These are phyloP conservation scores for Allium cepa DNA, from an alignment of 106 monocot genomes.

Conservation along the genomic window DNA sequence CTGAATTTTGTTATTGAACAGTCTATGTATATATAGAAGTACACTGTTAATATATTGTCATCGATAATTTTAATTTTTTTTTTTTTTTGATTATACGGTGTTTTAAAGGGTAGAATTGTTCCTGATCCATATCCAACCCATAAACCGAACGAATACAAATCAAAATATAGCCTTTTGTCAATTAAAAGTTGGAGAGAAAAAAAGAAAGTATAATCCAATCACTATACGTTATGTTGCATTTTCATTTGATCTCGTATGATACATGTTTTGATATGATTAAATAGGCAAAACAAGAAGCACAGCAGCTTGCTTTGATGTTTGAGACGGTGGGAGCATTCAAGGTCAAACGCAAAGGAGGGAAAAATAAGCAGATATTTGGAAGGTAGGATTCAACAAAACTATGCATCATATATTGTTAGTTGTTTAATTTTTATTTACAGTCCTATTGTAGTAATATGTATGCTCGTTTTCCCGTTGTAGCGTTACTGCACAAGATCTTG, in stretches of 20 bases:
- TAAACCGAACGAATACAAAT: too few relatives aligned
- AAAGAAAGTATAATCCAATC: too few relatives aligned
- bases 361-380: constrained; percentile 91
- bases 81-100: neutral
- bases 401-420: neutral
- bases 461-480: constrained; percentile 19
- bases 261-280: neutral
- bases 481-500: constrained; percentile 88
- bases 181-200: too few relatives aligned
- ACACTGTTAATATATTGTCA: too few relatives aligned
- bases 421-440: neutral
- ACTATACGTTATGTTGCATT: too few relatives aligned
- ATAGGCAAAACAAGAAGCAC: constrained; percentile 94
- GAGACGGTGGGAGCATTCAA: constrained; percentile 86
- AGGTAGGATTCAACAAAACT: constrained; percentile 36
- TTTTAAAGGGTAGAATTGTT: neutral
- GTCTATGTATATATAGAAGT: too few relatives aligned
- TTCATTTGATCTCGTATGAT: neutral
- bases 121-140: too few relatives aligned
- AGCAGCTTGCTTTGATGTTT: constrained; percentile 75
- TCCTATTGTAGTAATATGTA: neutral
- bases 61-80: neutral
- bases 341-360: constrained; percentile 79
- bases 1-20: too few relatives aligned
- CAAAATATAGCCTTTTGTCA: too few relatives aligned